These are phyloP conservation scores for Penicillium brasilianum DNA, from an alignment of 2,329 filamentous ascomycete species.

Conservation along the genomic window DNA sequence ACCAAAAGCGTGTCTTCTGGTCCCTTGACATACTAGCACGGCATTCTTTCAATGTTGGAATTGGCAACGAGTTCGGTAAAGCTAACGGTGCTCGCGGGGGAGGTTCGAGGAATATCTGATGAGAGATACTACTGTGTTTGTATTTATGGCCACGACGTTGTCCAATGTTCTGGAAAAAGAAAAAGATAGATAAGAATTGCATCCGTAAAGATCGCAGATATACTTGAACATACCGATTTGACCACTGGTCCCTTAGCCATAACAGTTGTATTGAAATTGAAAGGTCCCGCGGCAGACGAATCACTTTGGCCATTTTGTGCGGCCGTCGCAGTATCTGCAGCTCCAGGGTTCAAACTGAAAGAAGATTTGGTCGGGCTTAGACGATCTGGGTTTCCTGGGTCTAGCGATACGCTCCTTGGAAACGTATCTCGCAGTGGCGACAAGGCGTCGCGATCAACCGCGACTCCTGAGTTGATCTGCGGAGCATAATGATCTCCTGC, in stretches of 20 bases:
- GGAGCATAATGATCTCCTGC: conserved; percentile 32
- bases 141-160: conserved; percentile 95
- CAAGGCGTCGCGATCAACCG: conserved; percentile 53
- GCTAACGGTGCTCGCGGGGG: conserved; percentile 82
- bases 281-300: conserved; percentile 62
- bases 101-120: conserved; percentile 96
- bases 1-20: conserved; percentile 80
- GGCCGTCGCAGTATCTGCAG: conserved; percentile 33
- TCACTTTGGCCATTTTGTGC: conserved; percentile 38
- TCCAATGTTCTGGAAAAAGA: conserved; percentile 71
- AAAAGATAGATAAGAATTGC: conserved; percentile 30
- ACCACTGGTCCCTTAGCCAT: conserved; percentile 73
- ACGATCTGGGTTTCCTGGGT: conserved; percentile 30
- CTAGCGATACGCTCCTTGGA: conserved; percentile 28
- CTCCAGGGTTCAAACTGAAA: conserved; percentile 40
- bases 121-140: conserved; percentile 94
- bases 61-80: conserved; percentile 86
- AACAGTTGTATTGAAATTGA: conserved; percentile 90
- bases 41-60: conserved; percentile 87
- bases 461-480: conserved; percentile 32
- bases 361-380: conserved; percentile 43
- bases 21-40: conserved; percentile 87
- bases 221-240: conserved; percentile 67
- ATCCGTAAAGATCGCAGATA: background rate
- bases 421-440: conserved; percentile 53